phyloP scores from a whole-genome alignment of 176 grass and related monocot species.

The bread wheat (Triticum aestivum) region IWGSC_CS_RefSeq_v2.1 NC_057800.1:96667141-96667640 shows the following conservation, averaged over 20 bases:
- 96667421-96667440: background rate
- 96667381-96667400: conserved; percentile 48
- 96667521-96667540: background rate
- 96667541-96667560: background rate
- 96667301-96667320: conserved; percentile 30
- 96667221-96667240: conserved; percentile 26
- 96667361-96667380: background rate
- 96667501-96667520: background rate
- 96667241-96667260: background rate
- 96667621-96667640: background rate
- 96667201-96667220: background rate
- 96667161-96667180: background rate
- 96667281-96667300: background rate
- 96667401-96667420: conserved; percentile 46
- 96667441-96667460: background rate
- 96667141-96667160: background rate
- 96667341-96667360: background rate
- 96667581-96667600: background rate
- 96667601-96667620: background rate
- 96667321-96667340: conserved; percentile 37
- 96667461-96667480: background rate
- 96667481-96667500: background rate
- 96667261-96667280: conserved; percentile 48
- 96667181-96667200: conserved; percentile 14
- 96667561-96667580: background rate